phyloP scores from a whole-genome alignment of 768 basidiomycete species.

The Russula griseocarnosa region DNA sequence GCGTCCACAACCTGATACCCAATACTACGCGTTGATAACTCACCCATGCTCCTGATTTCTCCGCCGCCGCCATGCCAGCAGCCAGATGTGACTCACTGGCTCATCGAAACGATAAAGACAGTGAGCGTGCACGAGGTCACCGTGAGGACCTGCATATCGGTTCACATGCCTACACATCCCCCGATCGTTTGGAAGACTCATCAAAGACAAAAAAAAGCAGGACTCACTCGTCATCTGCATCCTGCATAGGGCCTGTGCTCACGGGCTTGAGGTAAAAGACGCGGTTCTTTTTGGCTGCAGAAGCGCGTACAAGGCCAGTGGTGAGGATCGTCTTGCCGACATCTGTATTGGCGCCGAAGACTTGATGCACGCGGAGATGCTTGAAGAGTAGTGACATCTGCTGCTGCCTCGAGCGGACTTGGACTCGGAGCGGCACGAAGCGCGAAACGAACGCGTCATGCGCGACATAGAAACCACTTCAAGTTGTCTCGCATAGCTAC shows the following conservation, averaged over 20 bases:
- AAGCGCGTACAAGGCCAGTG: constrained; percentile 76
- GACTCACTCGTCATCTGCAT: constrained; percentile 78
- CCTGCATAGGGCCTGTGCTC: constrained; percentile 75
- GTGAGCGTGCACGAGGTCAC: constrained; percentile 47
- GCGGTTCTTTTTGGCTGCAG: constrained; percentile 49
- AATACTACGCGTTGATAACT: background rate
- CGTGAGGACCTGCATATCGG: constrained; percentile 44
- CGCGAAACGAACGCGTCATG: too few relatives aligned
- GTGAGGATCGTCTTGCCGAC: constrained; percentile 94
- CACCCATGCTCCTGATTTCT: constrained; percentile 36
- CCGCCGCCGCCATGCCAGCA: constrained; percentile 48
- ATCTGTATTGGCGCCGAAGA: constrained; percentile 95
- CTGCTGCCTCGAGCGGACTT: too few relatives aligned
- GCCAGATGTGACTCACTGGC: constrained; percentile 92
- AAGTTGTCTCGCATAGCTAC: too few relatives aligned
- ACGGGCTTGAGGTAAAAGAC: constrained; percentile 85
- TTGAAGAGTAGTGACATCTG: constrained; percentile 80
- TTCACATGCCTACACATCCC: constrained; percentile 57
- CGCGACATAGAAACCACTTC: too few relatives aligned
- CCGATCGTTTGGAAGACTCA: constrained; percentile 5
- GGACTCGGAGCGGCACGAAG: too few relatives aligned
- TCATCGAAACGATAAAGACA: constrained; percentile 84
- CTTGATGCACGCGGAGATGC: constrained; percentile 79
- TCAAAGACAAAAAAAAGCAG: too few relatives aligned
- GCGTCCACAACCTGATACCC: background rate